These are phyloP conservation scores for Eimeria zaria DNA, from an alignment of 169 alveolate species.

Conservation along the genomic window DNA sequence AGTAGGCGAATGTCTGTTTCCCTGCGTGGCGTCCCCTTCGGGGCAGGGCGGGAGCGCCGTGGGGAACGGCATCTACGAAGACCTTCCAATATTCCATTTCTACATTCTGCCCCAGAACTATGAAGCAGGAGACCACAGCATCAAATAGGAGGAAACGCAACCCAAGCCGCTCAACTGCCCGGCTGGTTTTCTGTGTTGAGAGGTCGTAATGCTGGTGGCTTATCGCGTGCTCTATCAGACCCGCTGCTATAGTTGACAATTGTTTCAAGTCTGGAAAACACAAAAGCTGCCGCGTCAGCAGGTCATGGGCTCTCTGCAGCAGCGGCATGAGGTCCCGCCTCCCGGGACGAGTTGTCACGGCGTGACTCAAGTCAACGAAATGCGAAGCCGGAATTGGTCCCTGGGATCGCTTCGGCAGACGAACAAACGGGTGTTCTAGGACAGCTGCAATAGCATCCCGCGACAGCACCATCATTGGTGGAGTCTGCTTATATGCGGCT, in stretches of 20 bases:
- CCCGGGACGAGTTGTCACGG: background rate
- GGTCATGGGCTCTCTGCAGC: background rate
- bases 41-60: background rate
- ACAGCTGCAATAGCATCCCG: background rate
- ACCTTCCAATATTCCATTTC: background rate
- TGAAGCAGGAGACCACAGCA: background rate
- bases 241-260: background rate
- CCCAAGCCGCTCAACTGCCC: background rate
- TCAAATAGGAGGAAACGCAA: background rate
- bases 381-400: background rate
- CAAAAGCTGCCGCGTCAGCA: background rate
- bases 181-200: background rate
- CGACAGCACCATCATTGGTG: background rate
- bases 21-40: background rate
- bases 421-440: background rate
- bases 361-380: background rate
- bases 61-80: background rate
- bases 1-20: background rate
- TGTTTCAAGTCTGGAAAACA: background rate
- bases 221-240: background rate
- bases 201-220: background rate
- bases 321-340: background rate
- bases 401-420: constrained; percentile 15
- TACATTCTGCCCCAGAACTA: background rate
- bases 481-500: background rate